A percentile compares a stretch with the other conserved stretches of the same genome.
These are phyloP conservation scores for Debaryomycetaceae sp. DNA, from an alignment of 1,139 yeast species.

Conservation along the genomic window DNA sequence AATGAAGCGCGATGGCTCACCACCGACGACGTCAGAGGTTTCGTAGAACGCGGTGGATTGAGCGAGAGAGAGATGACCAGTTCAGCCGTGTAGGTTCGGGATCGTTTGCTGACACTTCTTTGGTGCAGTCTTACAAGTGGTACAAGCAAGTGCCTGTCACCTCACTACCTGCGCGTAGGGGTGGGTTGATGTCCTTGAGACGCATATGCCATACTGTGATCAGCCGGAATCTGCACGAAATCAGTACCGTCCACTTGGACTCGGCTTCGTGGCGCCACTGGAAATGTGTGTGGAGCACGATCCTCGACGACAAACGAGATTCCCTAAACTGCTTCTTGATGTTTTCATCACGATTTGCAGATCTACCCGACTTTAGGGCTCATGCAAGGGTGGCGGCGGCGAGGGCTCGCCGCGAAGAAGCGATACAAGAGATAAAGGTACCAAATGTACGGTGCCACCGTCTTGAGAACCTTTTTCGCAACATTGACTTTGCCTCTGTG, in stretches of 20 bases:
- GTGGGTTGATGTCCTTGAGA: constrained; percentile 6
- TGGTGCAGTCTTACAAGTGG: background rate
- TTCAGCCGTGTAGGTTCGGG: background rate
- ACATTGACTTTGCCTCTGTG: constrained; percentile 14
- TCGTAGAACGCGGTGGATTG: too few relatives aligned
- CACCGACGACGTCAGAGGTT: background rate
- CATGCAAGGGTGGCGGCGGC: constrained; percentile 9
- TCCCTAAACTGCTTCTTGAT: constrained; percentile 17
- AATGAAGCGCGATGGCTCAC: background rate
- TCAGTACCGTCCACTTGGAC: constrained; percentile 13
- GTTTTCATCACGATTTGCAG: constrained; percentile 17
- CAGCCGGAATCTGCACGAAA: constrained; percentile 15
- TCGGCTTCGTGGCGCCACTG: constrained; percentile 20
- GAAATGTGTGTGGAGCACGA: constrained; percentile 21
- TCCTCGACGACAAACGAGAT: constrained; percentile 18
- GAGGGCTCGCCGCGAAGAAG: too few relatives aligned
- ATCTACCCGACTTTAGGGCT: constrained; percentile 12
- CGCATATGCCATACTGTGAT: constrained; percentile 18
- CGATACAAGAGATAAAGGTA: background rate
- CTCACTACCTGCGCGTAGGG: background rate
- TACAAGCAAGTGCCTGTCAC: background rate
- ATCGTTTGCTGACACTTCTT: background rate
- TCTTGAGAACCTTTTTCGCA: constrained; percentile 24
- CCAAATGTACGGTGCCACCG: constrained; percentile 7
- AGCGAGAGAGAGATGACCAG: too few relatives aligned